These are phyloP conservation scores for Ceratopteris richardii DNA, from an alignment of 75 land plant species.

Conservation along the genomic window DNA sequence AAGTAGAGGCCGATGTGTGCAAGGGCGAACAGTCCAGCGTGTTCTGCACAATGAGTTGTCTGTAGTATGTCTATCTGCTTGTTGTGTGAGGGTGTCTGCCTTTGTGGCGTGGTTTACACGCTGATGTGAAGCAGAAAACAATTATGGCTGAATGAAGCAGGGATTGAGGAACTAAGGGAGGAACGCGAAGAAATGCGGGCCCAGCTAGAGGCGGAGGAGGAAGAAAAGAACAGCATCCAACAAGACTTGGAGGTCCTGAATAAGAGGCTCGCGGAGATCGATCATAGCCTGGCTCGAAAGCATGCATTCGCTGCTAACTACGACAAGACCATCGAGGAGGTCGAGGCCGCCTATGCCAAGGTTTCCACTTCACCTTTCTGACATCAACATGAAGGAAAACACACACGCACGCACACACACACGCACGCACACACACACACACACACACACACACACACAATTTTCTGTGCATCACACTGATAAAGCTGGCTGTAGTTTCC, in stretches of 20 bases:
- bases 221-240: conserved; percentile 28
- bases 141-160: too few species aligned
- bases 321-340: conserved; percentile 26
- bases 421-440: neutral
- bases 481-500: too few species aligned
- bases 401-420: neutral
- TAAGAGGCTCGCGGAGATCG: conserved; percentile 21
- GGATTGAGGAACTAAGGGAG: conserved; percentile 30
- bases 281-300: conserved; percentile 22
- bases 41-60: too few species aligned
- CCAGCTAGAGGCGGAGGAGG: conserved; percentile 19
- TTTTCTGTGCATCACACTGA: too few species aligned
- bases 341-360: conserved; percentile 23
- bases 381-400: neutral
- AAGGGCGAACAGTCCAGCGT: too few species aligned
- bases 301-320: conserved; percentile 20
- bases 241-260: conserved; percentile 21
- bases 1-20: too few species aligned
- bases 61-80: too few species aligned
- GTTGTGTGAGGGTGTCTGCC: too few species aligned
- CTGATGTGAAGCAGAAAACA: too few species aligned
- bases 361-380: conserved; percentile 4
- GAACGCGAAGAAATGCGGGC: conserved; percentile 23
- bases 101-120: too few species aligned
- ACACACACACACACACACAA: too few species aligned